A percentile compares a stretch with the other conserved stretches of the same genome.
These are phyloP conservation scores for Xylariaceae sp. DNA, from an alignment of 2,329 filamentous ascomycete genomes.

Conservation along the genomic window DNA sequence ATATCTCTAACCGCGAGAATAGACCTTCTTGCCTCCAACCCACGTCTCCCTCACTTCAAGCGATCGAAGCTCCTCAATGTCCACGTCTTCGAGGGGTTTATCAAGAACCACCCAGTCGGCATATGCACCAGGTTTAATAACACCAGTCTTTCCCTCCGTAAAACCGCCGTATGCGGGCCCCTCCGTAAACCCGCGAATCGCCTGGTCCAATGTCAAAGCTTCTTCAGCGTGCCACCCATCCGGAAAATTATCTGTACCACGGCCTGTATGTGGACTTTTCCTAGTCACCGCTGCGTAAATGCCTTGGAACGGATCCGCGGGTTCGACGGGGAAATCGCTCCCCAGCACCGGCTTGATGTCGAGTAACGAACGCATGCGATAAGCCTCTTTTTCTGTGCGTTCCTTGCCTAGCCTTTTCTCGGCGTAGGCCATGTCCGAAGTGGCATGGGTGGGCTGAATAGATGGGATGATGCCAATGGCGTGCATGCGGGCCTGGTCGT, in stretches of 20 bases:
- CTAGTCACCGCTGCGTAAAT: slow-evolving; percentile 72
- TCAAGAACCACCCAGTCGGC: slow-evolving; percentile 77
- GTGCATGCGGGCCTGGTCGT: slow-evolving; percentile 65
- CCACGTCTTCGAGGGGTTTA: slow-evolving; percentile 55
- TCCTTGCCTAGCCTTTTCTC: slow-evolving; percentile 61
- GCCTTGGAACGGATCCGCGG: slow-evolving; percentile 69
- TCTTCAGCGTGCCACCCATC: slow-evolving; percentile 66
- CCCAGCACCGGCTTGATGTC: slow-evolving; percentile 63
- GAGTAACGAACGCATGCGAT: slow-evolving; percentile 69
- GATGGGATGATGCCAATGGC: slow-evolving; percentile 68
- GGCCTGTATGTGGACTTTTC: slow-evolving; percentile 62
- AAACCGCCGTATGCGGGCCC: slow-evolving; percentile 66
- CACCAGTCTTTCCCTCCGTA: slow-evolving; percentile 62
- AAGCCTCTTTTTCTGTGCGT: slow-evolving; percentile 63
- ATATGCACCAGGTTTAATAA: slow-evolving; percentile 64
- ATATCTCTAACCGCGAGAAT: slow-evolving; percentile 33
- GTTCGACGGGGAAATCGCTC: slow-evolving; percentile 75
- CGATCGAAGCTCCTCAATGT: slow-evolving; percentile 58
- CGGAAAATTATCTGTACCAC: slow-evolving; percentile 51
- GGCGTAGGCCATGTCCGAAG: slow-evolving; percentile 73
- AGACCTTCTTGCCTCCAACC: slow-evolving; percentile 64
- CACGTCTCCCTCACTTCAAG: slow-evolving; percentile 70
- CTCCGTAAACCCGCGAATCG: slow-evolving; percentile 66
- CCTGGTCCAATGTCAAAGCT: slow-evolving; percentile 62
- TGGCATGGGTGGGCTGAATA: slow-evolving; percentile 75